These are phyloP conservation scores for Diutina mesorugosa DNA, from an alignment of 1,139 yeast genomes.

Conservation along the genomic window DNA sequence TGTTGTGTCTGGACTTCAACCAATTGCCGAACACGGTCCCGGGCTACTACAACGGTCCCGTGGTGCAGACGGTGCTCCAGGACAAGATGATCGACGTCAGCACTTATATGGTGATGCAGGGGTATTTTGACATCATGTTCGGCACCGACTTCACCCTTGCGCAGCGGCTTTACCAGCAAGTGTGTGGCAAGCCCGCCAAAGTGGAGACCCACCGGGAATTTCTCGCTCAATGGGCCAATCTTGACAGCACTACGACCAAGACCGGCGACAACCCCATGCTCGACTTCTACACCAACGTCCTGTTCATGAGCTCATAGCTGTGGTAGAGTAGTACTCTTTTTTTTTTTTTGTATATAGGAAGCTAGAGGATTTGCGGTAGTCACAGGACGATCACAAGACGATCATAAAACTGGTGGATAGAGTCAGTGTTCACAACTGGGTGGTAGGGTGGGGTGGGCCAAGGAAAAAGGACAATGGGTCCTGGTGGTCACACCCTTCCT, in stretches of 20 bases:
- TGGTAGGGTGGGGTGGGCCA: no score
- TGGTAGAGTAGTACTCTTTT: neutral
- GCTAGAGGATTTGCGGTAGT: no score
- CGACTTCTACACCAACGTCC: constrained; percentile 65
- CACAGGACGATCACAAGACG: no score
- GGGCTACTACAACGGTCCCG: constrained; percentile 64
- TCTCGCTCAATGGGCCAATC: constrained; percentile 59
- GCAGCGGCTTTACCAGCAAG: constrained; percentile 47
- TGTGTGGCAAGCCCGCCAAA: constrained; percentile 48
- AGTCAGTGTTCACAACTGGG: no score
- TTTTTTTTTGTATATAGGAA: no score
- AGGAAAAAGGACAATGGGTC: no score
- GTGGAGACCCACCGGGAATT: constrained; percentile 53
- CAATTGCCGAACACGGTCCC: constrained; percentile 44
- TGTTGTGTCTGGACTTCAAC: constrained; percentile 65
- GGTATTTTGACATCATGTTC: constrained; percentile 77
- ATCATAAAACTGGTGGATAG: no score
- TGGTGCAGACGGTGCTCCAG: constrained; percentile 67
- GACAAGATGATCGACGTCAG: constrained; percentile 57
- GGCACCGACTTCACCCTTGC: constrained; percentile 67
- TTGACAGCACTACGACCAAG: constrained; percentile 53
- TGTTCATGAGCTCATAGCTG: constrained; percentile 38
- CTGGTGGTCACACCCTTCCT: no score
- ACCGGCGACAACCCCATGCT: constrained; percentile 85
- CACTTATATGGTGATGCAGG: constrained; percentile 73